Evolutionary conservation across 1,284 basidiomycete species (phyloP).

Genomic region (Phaffia rhodozyma): DNA sequence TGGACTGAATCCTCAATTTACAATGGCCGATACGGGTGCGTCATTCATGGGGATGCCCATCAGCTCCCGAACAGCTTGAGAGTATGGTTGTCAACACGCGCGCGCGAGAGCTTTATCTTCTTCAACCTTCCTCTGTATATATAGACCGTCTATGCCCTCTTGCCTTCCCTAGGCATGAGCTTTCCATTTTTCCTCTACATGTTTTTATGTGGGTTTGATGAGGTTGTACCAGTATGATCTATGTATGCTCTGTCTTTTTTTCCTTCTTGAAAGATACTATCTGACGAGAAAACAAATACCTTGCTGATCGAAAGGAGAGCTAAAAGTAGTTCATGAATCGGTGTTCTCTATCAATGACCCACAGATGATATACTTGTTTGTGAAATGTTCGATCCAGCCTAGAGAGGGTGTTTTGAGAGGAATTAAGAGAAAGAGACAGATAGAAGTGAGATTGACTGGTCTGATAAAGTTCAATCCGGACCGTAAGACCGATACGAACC

Average conservation of each 20-base stretch:
- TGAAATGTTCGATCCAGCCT: slow-evolving; percentile 82
- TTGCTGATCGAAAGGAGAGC: no score
- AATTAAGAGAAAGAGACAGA: neutral
- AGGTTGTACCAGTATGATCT: no score
- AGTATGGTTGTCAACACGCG: no score
- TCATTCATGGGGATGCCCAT: slow-evolving; percentile 22
- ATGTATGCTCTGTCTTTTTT: no score
- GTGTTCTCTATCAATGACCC: slow-evolving; percentile 68
- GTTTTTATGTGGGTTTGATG: no score
- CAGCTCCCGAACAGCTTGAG: neutral
- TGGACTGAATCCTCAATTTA: slow-evolving; percentile 19
- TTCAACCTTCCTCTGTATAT: no score
- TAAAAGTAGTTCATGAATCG: neutral
- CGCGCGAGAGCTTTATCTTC: no score
- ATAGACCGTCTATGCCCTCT: no score
- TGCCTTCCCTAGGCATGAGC: no score
- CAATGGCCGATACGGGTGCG: slow-evolving; percentile 10
- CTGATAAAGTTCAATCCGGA: neutral
- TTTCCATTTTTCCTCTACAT: no score
- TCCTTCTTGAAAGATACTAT: no score
- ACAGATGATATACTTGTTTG: slow-evolving; percentile 72
- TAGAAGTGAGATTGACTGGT: slow-evolving; percentile 24
- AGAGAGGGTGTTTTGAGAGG: neutral
- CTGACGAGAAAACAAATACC: no score
- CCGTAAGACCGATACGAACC: slow-evolving; percentile 37